Percentiles rank a stretch among this genome's conserved stretches.
These are phyloP conservation scores for Phalaenopsis equestris DNA, from an alignment of 106 monocot genomes.

Conservation along the genomic window DNA sequence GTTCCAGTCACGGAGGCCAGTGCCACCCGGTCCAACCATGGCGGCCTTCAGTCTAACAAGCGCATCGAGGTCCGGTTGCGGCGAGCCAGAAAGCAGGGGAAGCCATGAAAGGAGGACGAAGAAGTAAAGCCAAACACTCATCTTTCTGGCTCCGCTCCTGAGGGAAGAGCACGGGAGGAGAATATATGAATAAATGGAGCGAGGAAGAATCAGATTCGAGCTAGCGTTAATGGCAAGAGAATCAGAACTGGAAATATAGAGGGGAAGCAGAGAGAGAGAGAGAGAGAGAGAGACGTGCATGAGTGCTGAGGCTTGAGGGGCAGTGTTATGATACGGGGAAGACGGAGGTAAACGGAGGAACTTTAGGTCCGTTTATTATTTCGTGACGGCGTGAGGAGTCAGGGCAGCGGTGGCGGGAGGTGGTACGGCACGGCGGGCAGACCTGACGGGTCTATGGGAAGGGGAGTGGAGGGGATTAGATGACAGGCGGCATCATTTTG, in stretches of 20 bases:
- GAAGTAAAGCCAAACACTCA: background rate
- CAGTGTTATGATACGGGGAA: background rate
- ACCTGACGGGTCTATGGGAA: background rate
- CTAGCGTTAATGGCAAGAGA: background rate
- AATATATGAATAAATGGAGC: background rate
- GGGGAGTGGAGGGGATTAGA: background rate
- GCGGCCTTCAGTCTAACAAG: constrained; percentile 45
- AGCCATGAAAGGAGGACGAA: constrained; percentile 11
- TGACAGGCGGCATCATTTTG: background rate
- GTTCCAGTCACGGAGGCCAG: constrained; percentile 66
- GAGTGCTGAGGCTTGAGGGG: background rate
- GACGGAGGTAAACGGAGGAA: background rate
- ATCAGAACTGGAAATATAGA: background rate
- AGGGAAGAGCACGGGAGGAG: background rate
- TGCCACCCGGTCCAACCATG: constrained; percentile 16
- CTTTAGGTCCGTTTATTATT: background rate
- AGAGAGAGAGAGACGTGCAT: background rate
- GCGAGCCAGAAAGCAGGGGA: background rate
- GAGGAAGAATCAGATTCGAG: background rate
- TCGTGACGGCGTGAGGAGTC: background rate
- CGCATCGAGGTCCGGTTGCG: constrained; percentile 22
- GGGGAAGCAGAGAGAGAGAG: background rate
- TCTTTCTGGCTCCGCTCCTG: background rate
- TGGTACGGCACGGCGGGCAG: background rate
- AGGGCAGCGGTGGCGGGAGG: constrained; percentile 5